Conservation (phyloP, 1,284 basidiomycete genomes). For the Microbotryum scabiosae region DNA sequence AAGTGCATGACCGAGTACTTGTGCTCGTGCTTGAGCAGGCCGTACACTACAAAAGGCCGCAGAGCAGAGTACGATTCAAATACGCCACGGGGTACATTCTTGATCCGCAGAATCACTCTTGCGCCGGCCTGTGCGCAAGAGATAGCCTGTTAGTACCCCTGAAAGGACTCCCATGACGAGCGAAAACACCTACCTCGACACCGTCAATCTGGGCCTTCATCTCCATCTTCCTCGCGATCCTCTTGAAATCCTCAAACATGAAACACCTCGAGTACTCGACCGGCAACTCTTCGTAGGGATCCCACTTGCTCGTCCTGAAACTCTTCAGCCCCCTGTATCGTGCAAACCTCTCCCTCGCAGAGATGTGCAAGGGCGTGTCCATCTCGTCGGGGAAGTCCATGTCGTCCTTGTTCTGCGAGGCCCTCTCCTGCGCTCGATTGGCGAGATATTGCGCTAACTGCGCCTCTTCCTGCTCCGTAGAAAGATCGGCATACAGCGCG, state of each 20-base stretch:
- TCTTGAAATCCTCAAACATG: conserved; percentile 90
- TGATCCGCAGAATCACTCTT: conserved; percentile 64
- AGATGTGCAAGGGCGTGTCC: conserved; percentile 86
- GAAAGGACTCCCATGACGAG: not conserved
- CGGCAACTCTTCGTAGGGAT: conserved; percentile 92
- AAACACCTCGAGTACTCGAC: conserved; percentile 91
- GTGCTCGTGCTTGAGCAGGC: conserved; percentile 88
- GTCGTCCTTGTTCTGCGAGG: conserved; percentile 50
- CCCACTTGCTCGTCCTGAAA: conserved; percentile 93
- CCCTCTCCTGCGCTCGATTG: conserved; percentile 39
- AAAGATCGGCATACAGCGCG: conserved; percentile 31
- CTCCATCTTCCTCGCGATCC: conserved; percentile 66
- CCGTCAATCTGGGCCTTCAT: conserved; percentile 57
- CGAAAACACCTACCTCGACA: conserved; percentile 52
- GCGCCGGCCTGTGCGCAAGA: conserved; percentile 55
- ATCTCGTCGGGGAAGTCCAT: conserved; percentile 89
- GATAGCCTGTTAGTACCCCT: not conserved
- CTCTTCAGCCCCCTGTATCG: conserved; percentile 85
- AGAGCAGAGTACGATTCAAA: conserved; percentile 43
- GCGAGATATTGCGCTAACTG: conserved; percentile 42
- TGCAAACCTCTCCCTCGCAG: conserved; percentile 80
- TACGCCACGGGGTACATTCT: conserved; percentile 53
- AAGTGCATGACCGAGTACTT: conserved; percentile 92
- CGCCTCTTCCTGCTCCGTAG: conserved; percentile 56
- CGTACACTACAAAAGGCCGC: conserved; percentile 65